Conservation (phyloP, 306 rosid genomes). For the Vigna hirtella region DNA sequence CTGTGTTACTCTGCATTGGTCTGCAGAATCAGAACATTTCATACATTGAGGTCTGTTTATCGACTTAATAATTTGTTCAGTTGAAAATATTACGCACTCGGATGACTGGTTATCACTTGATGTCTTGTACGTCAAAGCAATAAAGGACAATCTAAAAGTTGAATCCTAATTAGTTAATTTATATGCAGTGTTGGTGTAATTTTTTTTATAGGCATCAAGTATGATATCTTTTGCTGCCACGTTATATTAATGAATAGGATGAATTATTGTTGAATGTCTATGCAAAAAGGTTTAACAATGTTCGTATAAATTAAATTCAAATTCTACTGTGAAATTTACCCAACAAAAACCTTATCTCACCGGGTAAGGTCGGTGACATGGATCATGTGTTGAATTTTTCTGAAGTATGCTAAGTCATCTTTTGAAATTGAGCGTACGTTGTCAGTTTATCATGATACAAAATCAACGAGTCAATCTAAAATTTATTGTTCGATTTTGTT, state of each 20-base stretch:
- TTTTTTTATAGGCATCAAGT: neutral
- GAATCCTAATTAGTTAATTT: neutral
- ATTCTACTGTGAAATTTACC: conserved; percentile 3
- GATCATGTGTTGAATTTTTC: neutral
- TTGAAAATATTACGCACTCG: conserved; percentile 31
- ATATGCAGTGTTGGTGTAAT: neutral
- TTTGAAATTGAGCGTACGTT: conserved; percentile 10
- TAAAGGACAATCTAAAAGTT: neutral
- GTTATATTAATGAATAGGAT: neutral
- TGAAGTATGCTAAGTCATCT: conserved; percentile 1
- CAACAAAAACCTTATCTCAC: neutral
- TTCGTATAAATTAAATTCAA: neutral
- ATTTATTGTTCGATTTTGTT: conserved; percentile 12
- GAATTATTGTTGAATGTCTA: neutral
- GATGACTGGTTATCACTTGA: conserved; percentile 15
- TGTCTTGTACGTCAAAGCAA: neutral
- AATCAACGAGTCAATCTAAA: neutral
- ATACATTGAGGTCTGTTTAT: conserved; percentile 73
- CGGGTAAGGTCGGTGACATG: neutral
- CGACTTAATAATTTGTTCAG: conserved; percentile 11
- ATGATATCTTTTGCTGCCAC: neutral
- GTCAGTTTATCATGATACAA: conserved; percentile 15
- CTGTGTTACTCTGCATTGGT: conserved; percentile 91
- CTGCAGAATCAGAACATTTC: conserved; percentile 74
- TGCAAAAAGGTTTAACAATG: neutral